A percentile compares a stretch with the other conserved stretches of the same genome.
Evolutionary conservation across 2,329 filamentous ascomycete species (phyloP).

Genomic region (Hypoxylon sp.): DNA sequence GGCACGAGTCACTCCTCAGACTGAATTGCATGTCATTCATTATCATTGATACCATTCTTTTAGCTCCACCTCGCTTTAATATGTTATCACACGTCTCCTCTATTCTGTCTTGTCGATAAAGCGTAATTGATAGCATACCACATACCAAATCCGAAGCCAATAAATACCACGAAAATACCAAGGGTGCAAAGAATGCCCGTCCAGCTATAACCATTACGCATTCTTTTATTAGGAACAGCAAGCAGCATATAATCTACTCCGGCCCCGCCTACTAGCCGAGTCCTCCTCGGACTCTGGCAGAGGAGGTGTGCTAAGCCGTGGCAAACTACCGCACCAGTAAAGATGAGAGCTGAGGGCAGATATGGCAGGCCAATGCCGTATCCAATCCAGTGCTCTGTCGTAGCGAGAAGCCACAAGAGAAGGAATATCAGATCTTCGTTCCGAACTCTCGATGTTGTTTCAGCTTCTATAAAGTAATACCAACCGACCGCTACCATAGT

Average conservation of each 20-base stretch:
- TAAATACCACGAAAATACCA: conserved; percentile 2
- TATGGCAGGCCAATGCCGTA: conserved; percentile 11
- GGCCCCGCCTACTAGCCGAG: conserved; percentile 11
- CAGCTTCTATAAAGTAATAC: conserved; percentile 4
- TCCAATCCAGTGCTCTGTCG: conserved; percentile 4
- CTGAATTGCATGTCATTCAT: background rate
- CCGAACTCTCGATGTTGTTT: conserved; percentile 4
- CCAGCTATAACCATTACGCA: conserved; percentile 5
- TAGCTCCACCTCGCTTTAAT: background rate
- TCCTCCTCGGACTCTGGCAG: conserved; percentile 19
- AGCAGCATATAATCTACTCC: conserved; percentile 18
- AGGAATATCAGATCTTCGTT: conserved; percentile 17
- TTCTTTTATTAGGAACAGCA: conserved; percentile 5
- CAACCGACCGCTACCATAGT: conserved; percentile 7
- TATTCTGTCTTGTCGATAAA: background rate
- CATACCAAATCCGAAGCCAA: background rate
- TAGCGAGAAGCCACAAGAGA: conserved; percentile 3
- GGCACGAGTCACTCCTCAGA: background rate
- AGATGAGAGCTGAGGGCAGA: conserved; percentile 1
- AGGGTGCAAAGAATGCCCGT: conserved; percentile 5
- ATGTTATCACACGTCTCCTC: background rate
- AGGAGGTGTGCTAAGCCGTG: conserved; percentile 14
- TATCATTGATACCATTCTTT: background rate
- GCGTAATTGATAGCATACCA: conserved; percentile 8
- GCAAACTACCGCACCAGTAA: conserved; percentile 1